Evolutionary conservation across 2,329 filamentous ascomycete genomes (phyloP), one percentile per base, ranked within the genome.

Genomic region (Penicillium brevicompactum): DNA sequence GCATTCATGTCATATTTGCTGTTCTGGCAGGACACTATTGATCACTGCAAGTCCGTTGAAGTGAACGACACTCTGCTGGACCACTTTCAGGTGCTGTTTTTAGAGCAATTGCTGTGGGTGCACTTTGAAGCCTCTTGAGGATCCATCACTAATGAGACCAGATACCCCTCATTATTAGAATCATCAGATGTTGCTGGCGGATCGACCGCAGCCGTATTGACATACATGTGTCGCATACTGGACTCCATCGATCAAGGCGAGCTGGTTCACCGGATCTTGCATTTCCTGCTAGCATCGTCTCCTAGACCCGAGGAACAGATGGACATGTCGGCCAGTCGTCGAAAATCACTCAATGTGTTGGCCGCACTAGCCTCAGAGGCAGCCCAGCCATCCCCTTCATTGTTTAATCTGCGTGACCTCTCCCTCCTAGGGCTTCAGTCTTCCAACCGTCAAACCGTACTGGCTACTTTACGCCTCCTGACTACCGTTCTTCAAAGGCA

Each of bases 21-120:
- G 5, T 99, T 99, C 70, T 99, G 94, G 94, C 94, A 99, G 76
- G 94, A 99, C 72, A 92, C 97, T 32, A 80, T 99, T 57, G 94
- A 97, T 71, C 93, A 97, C 74, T 99, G 94, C 77, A 87, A 87
- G 66, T 97, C 93, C 3, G 81, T 87, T 1, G 93, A 97, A 70
- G 91, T 99, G 64, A 94, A 93, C 71, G 91, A 91, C 62, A 97
- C 92, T 1, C 79, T 99, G 48, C 82, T 99, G 31, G 94, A 99
- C 71, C 94, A 99, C 74, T 99, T 99, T 69, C 92, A 97, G 71
- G 89, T 97, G 64, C 86, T 99, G 32, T 99, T 99, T 72, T 79
- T 99, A 49, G 91, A 97, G 73, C 94, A 99, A 73, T 79, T 99
- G 67, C 78, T 99, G 85, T 97, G 76, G 70, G 88, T 76, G 5